Percentiles rank a stretch among this genome's conserved stretches.
Evolutionary conservation across 2,329 filamentous ascomycete species (phyloP).

Genomic region (Neurospora crassa): DNA sequence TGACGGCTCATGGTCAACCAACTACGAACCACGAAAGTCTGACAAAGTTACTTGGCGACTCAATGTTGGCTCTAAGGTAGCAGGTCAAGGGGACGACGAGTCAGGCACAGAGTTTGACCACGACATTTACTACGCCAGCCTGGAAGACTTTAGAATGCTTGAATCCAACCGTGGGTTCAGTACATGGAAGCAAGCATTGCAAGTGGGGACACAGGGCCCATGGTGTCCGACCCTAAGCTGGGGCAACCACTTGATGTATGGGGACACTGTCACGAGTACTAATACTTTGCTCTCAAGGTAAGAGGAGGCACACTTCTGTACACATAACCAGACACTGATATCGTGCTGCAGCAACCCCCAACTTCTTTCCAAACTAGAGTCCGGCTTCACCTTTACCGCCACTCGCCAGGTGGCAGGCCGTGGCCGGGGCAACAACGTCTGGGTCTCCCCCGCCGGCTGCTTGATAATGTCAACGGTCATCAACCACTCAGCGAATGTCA

Average conservation of each 20-base stretch:
- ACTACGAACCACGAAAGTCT: not conserved
- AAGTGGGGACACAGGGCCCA: conserved; percentile 19
- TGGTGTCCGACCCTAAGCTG: conserved; percentile 51
- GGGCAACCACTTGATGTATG: conserved; percentile 73
- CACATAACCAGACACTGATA: conserved; percentile 3
- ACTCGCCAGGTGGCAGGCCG: conserved; percentile 82
- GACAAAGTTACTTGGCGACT: not conserved
- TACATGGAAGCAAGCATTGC: not conserved
- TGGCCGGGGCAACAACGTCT: conserved; percentile 85
- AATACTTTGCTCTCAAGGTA: conserved; percentile 88
- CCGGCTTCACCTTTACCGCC: conserved; percentile 79
- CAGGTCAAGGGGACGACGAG: not conserved
- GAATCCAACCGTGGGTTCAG: not conserved
- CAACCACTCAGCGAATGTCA: conserved; percentile 61
- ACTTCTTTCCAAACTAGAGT: conserved; percentile 65
- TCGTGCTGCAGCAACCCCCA: conserved; percentile 55
- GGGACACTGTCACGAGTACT: conserved; percentile 86
- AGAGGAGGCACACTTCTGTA: conserved; percentile 9
- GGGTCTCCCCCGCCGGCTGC: conserved; percentile 80
- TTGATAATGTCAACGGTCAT: conserved; percentile 85
- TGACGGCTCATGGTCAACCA: not conserved
- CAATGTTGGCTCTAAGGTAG: not conserved
- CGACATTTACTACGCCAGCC: conserved; percentile 62
- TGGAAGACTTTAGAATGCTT: conserved; percentile 52
- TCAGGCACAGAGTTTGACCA: conserved; percentile 58